phyloP scores from a whole-genome alignment of 768 basidiomycete genomes.

The Sporobolomyces phaffii region DNA sequence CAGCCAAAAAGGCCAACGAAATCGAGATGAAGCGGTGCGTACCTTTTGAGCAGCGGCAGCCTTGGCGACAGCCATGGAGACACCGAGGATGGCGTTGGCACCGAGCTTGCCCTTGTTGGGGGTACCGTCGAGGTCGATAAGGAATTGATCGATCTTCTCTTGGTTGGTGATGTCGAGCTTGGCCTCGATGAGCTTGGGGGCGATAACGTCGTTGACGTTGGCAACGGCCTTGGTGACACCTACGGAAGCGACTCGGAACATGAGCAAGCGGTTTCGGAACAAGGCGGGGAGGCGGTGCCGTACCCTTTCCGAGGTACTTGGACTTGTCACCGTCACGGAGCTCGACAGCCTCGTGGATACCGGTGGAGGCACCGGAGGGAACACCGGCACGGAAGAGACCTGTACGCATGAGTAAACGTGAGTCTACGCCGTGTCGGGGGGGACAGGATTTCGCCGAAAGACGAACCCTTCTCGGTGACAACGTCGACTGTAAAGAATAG shows the following conservation, averaged over 20 bases:
- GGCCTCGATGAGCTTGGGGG: constrained; percentile 76
- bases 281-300: neutral
- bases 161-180: constrained; percentile 78
- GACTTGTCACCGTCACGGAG: constrained; percentile 93
- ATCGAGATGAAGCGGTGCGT: constrained; percentile 7
- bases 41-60: constrained; percentile 88
- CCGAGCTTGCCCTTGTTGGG: constrained; percentile 99
- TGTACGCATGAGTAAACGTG: constrained; percentile 50
- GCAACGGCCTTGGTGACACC: constrained; percentile 88
- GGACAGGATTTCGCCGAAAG: neutral
- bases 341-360: constrained; percentile 96
- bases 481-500: constrained; percentile 34
- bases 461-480: constrained; percentile 42
- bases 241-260: constrained; percentile 43
- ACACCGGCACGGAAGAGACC: constrained; percentile 91
- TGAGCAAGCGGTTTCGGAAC: constrained; percentile 6
- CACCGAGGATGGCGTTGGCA: constrained; percentile 97
- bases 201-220: constrained; percentile 89
- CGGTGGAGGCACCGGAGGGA: constrained; percentile 97
- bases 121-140: constrained; percentile 96
- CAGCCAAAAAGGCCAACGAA: neutral
- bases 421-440: constrained; percentile 78
- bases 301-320: constrained; percentile 92
- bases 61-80: constrained; percentile 89
- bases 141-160: constrained; percentile 92